Percentiles rank a stretch among this genome's conserved stretches.
Conservation (phyloP, 2,329 filamentous ascomycete species). For the Dryadomyces quercivorus region DNA sequence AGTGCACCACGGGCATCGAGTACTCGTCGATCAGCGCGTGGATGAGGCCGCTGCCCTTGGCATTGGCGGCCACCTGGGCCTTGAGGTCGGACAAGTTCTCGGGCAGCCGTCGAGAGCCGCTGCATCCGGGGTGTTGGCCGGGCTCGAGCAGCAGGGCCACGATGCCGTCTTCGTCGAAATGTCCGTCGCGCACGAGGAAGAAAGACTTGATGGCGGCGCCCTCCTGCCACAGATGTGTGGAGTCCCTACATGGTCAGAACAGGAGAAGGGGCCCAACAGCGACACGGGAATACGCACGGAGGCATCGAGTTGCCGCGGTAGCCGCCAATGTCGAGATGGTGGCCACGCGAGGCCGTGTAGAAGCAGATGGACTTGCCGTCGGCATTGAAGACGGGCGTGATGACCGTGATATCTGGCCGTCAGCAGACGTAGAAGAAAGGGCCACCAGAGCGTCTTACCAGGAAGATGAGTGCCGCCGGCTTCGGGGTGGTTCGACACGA, state of each 20-base stretch:
- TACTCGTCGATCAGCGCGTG: constrained; percentile 66
- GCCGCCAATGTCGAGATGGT: constrained; percentile 75
- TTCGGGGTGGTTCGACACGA: constrained; percentile 74
- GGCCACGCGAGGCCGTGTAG: constrained; percentile 67
- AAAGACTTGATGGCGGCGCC: constrained; percentile 52
- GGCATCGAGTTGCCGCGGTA: constrained; percentile 76
- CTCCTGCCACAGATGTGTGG: constrained; percentile 50
- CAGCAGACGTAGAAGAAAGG: not conserved
- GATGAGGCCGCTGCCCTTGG: constrained; percentile 71
- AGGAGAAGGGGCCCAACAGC: not conserved
- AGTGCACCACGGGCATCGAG: constrained; percentile 60
- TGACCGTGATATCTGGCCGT: constrained; percentile 55
- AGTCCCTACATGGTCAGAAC: constrained; percentile 29
- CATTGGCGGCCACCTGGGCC: constrained; percentile 75
- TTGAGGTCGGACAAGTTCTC: constrained; percentile 82
- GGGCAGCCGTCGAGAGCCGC: constrained; percentile 61
- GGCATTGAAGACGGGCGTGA: constrained; percentile 62
- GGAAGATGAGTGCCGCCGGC: constrained; percentile 78
- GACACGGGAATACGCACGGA: constrained; percentile 29
- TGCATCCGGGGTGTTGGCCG: constrained; percentile 61
- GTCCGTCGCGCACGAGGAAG: constrained; percentile 62
- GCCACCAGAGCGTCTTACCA: not conserved
- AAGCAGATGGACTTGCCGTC: constrained; percentile 60
- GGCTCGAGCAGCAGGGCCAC: constrained; percentile 61
- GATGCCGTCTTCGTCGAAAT: constrained; percentile 68